A percentile compares a stretch with the other conserved stretches of the same genome.
Evolutionary conservation across 2,329 filamentous ascomycete genomes (phyloP).

Genomic region (Diaporthe eres): DNA sequence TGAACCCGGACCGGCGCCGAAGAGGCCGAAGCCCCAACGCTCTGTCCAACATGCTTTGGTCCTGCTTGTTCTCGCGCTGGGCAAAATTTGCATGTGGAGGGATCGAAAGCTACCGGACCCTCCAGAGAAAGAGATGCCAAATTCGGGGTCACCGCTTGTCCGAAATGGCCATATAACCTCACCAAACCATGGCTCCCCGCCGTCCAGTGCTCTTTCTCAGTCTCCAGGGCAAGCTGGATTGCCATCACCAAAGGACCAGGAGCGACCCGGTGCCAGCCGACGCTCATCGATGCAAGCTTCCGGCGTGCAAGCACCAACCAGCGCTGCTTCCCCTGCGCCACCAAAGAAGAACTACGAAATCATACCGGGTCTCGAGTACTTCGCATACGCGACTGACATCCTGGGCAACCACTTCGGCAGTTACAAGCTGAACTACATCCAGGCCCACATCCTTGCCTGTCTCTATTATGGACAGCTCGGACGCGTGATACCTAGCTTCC

Average conservation of each 20-base stretch:
- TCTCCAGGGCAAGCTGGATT: conserved; percentile 59
- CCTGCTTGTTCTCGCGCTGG: conserved; percentile 85
- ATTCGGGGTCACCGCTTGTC: conserved; percentile 56
- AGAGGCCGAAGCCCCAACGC: conserved; percentile 68
- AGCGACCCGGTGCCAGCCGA: conserved; percentile 61
- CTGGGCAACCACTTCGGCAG: conserved; percentile 85
- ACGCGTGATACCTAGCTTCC: conserved; percentile 86
- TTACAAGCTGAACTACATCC: conserved; percentile 85
- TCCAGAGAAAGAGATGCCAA: conserved; percentile 58
- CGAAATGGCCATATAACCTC: conserved; percentile 68
- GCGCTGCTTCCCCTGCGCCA: conserved; percentile 47
- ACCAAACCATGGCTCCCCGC: conserved; percentile 70
- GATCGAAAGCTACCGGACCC: conserved; percentile 69
- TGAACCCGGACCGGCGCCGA: conserved; percentile 50
- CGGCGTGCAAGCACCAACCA: conserved; percentile 35
- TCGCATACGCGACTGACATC: conserved; percentile 88
- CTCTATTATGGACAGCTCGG: conserved; percentile 92
- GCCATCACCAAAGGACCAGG: conserved; percentile 67
- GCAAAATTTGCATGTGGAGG: conserved; percentile 79
- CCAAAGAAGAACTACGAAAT: conserved; percentile 79
- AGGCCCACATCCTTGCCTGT: conserved; percentile 86
- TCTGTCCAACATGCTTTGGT: conserved; percentile 87
- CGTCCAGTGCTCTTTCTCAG: conserved; percentile 59
- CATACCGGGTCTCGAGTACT: conserved; percentile 92
- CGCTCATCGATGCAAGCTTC: conserved; percentile 64